Evolutionary conservation across 192 early-diverging fungal species (phyloP).

Genomic region (Chytriomyces confervae): DNA sequence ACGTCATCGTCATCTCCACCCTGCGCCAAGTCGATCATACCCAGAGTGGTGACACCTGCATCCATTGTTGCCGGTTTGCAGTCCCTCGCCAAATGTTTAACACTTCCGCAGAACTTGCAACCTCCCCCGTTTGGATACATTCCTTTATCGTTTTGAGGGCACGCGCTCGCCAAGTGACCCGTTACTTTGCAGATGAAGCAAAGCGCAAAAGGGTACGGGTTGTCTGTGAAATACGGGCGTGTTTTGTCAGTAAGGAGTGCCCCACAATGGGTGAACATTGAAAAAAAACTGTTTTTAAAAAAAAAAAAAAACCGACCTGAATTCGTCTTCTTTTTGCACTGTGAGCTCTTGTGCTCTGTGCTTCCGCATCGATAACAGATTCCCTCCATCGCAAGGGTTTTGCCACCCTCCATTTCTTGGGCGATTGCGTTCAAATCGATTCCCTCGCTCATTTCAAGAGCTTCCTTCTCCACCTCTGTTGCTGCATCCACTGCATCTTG

Average conservation of each 20-base stretch:
- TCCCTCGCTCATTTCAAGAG: constrained; percentile 2
- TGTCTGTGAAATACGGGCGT: constrained; percentile 27
- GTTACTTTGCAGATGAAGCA: constrained; percentile 87
- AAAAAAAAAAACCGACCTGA: constrained; percentile 37
- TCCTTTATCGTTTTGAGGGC: constrained; percentile 88
- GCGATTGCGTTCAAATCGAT: constrained; percentile 22
- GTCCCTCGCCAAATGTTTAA: constrained; percentile 82
- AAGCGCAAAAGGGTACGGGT: constrained; percentile 72
- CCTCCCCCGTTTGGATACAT: constrained; percentile 89
- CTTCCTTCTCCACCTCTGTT: neutral
- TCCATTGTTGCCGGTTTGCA: constrained; percentile 73
- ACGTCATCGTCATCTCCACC: constrained; percentile 96
- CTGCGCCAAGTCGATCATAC: constrained; percentile 80
- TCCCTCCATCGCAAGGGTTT: constrained; percentile 42
- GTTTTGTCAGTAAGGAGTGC: constrained; percentile 1
- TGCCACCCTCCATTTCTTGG: constrained; percentile 41
- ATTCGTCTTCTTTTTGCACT: constrained; percentile 66
- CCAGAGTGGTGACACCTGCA: constrained; percentile 61
- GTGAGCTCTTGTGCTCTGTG: constrained; percentile 78
- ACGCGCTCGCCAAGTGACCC: constrained; percentile 83
- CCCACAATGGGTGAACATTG: neutral
- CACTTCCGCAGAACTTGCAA: constrained; percentile 88
- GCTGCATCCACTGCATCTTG: constrained; percentile 17
- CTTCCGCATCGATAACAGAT: constrained; percentile 93
- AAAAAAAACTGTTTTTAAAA: neutral